Evolutionary conservation across 2,329 filamentous ascomycete species (phyloP).

Genomic region (Clonostachys solani): DNA sequence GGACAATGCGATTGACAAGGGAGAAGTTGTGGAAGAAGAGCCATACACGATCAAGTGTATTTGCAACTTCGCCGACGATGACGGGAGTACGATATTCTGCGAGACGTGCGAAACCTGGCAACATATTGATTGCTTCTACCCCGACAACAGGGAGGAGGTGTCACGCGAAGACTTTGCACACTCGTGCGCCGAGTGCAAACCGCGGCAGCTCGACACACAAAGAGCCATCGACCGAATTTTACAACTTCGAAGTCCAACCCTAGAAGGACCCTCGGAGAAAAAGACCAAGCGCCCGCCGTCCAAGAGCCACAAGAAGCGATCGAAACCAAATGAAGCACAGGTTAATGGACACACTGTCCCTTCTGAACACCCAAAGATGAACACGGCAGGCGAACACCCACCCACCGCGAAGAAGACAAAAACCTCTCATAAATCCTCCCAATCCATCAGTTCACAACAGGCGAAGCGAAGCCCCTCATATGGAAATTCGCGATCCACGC

Average conservation of each 20-base stretch:
- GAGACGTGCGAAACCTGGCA: conserved; percentile 97
- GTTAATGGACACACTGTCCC: conserved; percentile 49
- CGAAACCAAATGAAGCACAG: conserved; percentile 64
- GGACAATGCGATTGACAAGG: conserved; percentile 24
- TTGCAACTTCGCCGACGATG: conserved; percentile 88
- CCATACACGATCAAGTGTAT: conserved; percentile 98
- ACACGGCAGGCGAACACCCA: conserved; percentile 50
- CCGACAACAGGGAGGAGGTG: conserved; percentile 65
- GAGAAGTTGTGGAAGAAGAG: conserved; percentile 63
- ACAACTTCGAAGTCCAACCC: conserved; percentile 43
- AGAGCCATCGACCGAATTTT: conserved; percentile 70
- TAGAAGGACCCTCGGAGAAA: conserved; percentile 55
- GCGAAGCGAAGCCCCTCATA: conserved; percentile 62
- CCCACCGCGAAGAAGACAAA: conserved; percentile 74
- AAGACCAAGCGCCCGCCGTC: conserved; percentile 70
- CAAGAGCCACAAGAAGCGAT: conserved; percentile 86
- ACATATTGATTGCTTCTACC: conserved; percentile 95
- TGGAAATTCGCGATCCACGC: conserved; percentile 56
- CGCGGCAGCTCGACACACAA: conserved; percentile 67
- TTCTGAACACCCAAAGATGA: conserved; percentile 23
- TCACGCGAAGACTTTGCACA: conserved; percentile 71
- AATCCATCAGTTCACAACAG: conserved; percentile 68
- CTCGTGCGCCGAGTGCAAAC: conserved; percentile 85
- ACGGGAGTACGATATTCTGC: conserved; percentile 96
- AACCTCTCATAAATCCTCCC: conserved; percentile 72